A percentile compares a stretch with the other conserved stretches of the same genome.
Conservation (phyloP, 257 asterid species). For the Plantago elongata region DNA sequence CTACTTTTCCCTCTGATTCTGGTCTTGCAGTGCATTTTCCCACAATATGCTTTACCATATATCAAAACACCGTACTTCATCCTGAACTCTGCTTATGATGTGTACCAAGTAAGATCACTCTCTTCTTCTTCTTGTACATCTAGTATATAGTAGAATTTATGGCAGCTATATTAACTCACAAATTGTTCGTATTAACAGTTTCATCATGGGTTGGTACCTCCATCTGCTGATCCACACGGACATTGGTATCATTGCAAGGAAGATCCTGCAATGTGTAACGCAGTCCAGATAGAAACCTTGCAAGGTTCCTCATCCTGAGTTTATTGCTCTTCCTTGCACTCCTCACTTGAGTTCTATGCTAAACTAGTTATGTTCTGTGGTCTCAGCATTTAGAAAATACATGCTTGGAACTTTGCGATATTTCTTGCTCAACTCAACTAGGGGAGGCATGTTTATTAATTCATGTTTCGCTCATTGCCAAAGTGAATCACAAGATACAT, state of each 20-base stretch:
- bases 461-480: conserved; percentile 97
- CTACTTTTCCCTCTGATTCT: not conserved
- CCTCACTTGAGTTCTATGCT: not conserved
- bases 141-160: not conserved
- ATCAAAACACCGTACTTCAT: conserved; percentile 77
- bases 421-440: conserved; percentile 49
- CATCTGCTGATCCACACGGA: conserved; percentile 83
- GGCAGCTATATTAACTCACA: not conserved
- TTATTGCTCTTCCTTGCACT: not conserved
- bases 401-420: conserved; percentile 56
- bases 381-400: conserved; percentile 67
- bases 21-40: conserved; percentile 80
- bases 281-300: conserved; percentile 50
- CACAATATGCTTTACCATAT: conserved; percentile 68
- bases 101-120: conserved; percentile 63
- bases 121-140: not conserved
- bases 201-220: conserved; percentile 78
- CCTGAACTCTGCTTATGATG: conserved; percentile 89
- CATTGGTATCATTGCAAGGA: conserved; percentile 86
- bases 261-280: conserved; percentile 49
- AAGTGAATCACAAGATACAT: conserved; percentile 77
- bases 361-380: not conserved
- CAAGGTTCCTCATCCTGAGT: conserved; percentile 50
- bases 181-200: conserved; percentile 37
- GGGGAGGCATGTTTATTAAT: conserved; percentile 87